A percentile compares a stretch with the other conserved stretches of the same genome.
Evolutionary conservation across 1,284 basidiomycete genomes (phyloP).

Genomic region (Coriolopsis trogii): DNA sequence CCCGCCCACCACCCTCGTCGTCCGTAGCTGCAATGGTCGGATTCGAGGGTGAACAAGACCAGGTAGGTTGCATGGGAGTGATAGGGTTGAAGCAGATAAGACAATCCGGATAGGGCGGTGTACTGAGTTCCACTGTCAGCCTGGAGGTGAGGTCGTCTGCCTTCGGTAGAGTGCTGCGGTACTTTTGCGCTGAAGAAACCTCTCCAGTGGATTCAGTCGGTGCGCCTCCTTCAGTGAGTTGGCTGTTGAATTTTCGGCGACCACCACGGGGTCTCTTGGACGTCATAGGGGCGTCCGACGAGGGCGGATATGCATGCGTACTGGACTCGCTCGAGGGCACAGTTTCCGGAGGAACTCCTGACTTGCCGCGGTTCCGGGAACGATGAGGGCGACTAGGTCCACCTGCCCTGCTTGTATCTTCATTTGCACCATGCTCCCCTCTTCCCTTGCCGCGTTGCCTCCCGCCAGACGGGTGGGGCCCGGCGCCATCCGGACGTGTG

Average conservation of each 20-base stretch:
- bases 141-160: conserved; percentile 69
- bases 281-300: neutral
- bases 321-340: neutral
- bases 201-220: conserved; percentile 1
- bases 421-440: neutral
- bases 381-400: conserved; percentile 1
- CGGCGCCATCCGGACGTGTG: neutral
- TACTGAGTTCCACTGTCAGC: conserved; percentile 63
- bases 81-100: conserved; percentile 79
- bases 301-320: neutral
- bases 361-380: neutral
- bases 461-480: neutral
- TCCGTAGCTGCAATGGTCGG: conserved; percentile 41
- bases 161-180: conserved; percentile 24
- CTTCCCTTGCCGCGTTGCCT: neutral
- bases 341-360: neutral
- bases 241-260: conserved; percentile 18
- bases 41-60: conserved; percentile 74
- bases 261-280: conserved; percentile 10
- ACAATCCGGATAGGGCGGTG: conserved; percentile 76
- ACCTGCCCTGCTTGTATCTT: neutral
- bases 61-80: conserved; percentile 71
- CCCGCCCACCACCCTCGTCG: conserved; percentile 28
- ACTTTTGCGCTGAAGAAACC: conserved; percentile 17
- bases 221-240: conserved; percentile 14